Percentiles rank a stretch among this genome's conserved stretches.
These are phyloP conservation scores for Daedaleopsis nitida DNA, from an alignment of 768 basidiomycete genomes.

Conservation along the genomic window DNA sequence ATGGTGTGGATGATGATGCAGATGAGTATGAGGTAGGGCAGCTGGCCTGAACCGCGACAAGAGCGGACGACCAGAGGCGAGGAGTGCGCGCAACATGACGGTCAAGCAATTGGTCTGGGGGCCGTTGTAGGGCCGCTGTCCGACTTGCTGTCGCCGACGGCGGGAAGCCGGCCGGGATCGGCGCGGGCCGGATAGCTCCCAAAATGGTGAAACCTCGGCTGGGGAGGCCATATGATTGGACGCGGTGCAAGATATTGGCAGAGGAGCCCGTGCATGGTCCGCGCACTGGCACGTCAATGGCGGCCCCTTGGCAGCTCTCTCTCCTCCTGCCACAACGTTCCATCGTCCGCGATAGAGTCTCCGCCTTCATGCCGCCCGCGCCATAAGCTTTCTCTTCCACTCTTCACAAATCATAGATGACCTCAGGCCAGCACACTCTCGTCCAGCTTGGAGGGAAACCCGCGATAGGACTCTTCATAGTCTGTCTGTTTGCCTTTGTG, in stretches of 20 bases:
- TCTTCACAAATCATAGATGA: slow-evolving; percentile 6
- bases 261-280: too few relatives aligned
- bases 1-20: slow-evolving; percentile 32
- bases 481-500: slow-evolving; percentile 71
- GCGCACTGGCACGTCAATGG: too few relatives aligned
- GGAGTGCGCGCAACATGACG: slow-evolving; percentile 66
- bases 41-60: slow-evolving; percentile 49
- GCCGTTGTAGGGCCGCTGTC: too few relatives aligned
- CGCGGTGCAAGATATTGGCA: neutral
- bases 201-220: neutral
- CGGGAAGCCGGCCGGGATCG: neutral
- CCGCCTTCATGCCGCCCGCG: slow-evolving; percentile 10
- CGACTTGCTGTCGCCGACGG: neutral
- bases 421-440: slow-evolving; percentile 12
- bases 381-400: neutral
- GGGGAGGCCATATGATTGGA: slow-evolving; percentile 4
- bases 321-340: neutral
- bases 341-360: neutral
- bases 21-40: slow-evolving; percentile 20
- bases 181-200: neutral
- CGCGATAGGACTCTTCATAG: slow-evolving; percentile 57
- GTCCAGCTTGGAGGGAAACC: slow-evolving; percentile 45
- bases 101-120: slow-evolving; percentile 4
- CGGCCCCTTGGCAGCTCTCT: too few relatives aligned
- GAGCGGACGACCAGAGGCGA: slow-evolving; percentile 64